Conservation (phyloP, 176 grass and related monocot species). For the Pontederia crassipes region DNA sequence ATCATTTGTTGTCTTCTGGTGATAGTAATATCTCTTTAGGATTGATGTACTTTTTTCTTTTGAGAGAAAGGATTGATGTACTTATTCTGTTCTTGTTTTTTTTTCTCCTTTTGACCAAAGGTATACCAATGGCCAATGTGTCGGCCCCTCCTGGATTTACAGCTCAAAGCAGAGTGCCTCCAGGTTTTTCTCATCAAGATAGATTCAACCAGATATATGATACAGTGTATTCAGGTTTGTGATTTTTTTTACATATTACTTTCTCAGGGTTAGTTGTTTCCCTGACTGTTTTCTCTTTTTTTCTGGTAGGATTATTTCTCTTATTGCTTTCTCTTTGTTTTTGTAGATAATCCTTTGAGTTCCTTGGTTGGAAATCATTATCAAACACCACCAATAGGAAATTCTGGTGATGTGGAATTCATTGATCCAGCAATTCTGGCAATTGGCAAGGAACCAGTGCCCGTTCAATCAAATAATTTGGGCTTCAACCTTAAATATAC, state of each 20-base stretch:
- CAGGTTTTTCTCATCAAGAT: slow-evolving; percentile 36
- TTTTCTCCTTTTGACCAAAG: slow-evolving; percentile 8
- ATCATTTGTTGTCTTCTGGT: neutral
- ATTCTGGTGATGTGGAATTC: slow-evolving; percentile 62
- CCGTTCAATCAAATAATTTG: slow-evolving; percentile 39
- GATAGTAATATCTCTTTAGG: neutral
- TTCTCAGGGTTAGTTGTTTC: neutral
- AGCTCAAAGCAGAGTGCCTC: slow-evolving; percentile 20
- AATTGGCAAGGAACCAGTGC: slow-evolving; percentile 73
- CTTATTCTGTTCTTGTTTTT: slow-evolving; percentile 5
- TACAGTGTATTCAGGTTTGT: slow-evolving; percentile 21
- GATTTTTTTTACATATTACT: slow-evolving; percentile 6
- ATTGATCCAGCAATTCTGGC: slow-evolving; percentile 87
- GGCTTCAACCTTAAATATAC: slow-evolving; percentile 38
- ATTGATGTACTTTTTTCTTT: neutral
- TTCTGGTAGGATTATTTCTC: neutral
- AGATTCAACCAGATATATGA: slow-evolving; percentile 29
- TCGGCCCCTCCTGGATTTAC: slow-evolving; percentile 29
- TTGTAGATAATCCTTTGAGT: slow-evolving; percentile 39
- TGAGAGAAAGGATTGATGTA: neutral
- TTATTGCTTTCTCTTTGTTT: neutral
- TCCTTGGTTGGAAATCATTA: slow-evolving; percentile 37
- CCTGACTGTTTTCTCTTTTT: neutral
- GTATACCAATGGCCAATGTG: slow-evolving; percentile 39
- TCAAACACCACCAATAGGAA: slow-evolving; percentile 41